Evolutionary conservation across 345 rosid genomes (phyloP).

Genomic region (Camelina laxa): DNA sequence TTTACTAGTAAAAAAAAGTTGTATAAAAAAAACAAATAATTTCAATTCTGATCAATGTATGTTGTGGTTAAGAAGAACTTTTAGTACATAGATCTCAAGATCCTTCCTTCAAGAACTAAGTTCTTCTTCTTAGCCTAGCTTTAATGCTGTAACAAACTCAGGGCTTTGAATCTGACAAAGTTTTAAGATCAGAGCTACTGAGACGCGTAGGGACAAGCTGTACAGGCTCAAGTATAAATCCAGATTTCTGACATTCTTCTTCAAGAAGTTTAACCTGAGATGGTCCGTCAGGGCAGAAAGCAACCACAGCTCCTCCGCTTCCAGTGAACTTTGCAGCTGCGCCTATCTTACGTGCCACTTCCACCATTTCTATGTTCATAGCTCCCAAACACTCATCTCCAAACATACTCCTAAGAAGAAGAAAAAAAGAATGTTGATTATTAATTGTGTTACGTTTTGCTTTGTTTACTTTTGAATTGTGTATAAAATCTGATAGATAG

Average conservation of each 20-base stretch:
- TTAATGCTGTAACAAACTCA: background rate
- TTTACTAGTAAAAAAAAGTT: background rate
- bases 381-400: constrained; percentile 78
- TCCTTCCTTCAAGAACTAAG: too few species aligned
- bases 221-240: constrained; percentile 64
- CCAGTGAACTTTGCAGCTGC: constrained; percentile 88
- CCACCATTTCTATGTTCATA: constrained; percentile 84
- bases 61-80: too few species aligned
- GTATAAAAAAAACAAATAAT: too few species aligned
- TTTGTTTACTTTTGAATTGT: background rate
- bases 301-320: constrained; percentile 91
- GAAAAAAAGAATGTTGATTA: background rate
- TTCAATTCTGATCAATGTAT: too few species aligned
- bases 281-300: constrained; percentile 67
- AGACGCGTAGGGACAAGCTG: constrained; percentile 52
- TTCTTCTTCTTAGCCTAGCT: background rate
- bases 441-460: background rate
- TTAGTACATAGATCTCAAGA: too few species aligned
- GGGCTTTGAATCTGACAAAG: constrained; percentile 36
- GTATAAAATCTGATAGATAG: background rate
- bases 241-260: constrained; percentile 68
- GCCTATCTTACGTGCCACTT: constrained; percentile 70
- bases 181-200: constrained; percentile 53
- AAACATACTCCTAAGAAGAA: constrained; percentile 63
- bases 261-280: constrained; percentile 67